Evolutionary conservation across 148 eudicot species (phyloP).

Genomic region (Oxyria digyna): DNA sequence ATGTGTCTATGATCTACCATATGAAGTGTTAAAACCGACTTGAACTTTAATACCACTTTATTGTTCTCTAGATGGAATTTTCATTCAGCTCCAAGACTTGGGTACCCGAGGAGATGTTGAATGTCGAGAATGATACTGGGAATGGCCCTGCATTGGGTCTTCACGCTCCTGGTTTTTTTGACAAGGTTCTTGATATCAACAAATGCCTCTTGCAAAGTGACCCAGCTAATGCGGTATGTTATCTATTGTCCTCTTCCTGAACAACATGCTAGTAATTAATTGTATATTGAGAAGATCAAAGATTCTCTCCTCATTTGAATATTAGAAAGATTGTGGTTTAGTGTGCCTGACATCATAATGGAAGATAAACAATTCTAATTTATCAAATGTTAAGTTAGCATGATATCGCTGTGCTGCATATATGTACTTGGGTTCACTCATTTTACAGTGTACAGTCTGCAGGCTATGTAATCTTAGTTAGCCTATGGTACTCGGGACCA

Average conservation of each 20-base stretch:
- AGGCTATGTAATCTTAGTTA: background rate
- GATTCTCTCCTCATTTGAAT: background rate
- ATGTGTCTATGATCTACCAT: background rate
- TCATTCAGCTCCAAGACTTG: conserved; percentile 65
- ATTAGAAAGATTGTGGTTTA: background rate
- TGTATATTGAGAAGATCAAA: background rate
- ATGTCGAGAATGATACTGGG: conserved; percentile 27
- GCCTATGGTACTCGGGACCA: background rate
- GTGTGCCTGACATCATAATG: background rate
- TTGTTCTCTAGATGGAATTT: conserved; percentile 75
- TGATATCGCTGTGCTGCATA: background rate
- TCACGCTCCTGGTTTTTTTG: conserved; percentile 96
- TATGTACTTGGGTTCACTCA: background rate
- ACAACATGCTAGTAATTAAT: background rate
- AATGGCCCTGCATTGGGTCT: conserved; percentile 69
- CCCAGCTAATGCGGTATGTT: conserved; percentile 67
- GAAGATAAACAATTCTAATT: background rate
- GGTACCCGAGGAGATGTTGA: conserved; percentile 51
- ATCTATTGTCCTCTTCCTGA: background rate
- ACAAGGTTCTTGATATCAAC: conserved; percentile 70
- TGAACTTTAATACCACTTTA: background rate
- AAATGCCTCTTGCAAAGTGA: conserved; percentile 82
- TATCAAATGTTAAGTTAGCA: background rate
- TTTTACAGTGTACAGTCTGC: background rate
- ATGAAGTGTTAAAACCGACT: background rate